Percentiles rank a stretch among this genome's conserved stretches.
phyloP scores from a whole-genome alignment of 768 basidiomycete species.

The Paxillus involutus region DNA sequence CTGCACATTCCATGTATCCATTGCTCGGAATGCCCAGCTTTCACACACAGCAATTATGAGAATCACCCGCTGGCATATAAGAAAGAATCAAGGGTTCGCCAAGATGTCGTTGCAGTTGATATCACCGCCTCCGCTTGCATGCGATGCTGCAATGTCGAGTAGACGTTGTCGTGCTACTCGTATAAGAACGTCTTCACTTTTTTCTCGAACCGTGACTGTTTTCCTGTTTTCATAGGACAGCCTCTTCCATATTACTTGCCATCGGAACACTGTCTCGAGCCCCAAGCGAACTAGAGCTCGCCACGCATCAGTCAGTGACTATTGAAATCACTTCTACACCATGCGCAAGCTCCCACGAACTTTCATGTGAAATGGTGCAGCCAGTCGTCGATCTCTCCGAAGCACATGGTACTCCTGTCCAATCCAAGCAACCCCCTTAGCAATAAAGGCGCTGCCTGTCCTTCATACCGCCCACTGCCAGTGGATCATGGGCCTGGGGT shows the following conservation, averaged over 20 bases:
- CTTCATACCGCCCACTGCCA: neutral
- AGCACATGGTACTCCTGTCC: neutral
- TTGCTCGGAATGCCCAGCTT: too few species aligned
- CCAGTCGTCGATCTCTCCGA: neutral
- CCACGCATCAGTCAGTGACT: neutral
- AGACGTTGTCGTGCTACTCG: neutral
- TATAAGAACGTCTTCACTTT: neutral
- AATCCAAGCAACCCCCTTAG: neutral
- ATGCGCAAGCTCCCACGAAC: too few species aligned
- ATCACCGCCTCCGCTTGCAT: neutral
- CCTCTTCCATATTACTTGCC: neutral
- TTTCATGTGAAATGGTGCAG: neutral
- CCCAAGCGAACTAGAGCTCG: neutral
- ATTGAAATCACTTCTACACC: too few species aligned
- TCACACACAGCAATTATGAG: conserved; percentile 1
- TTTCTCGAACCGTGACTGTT: neutral
- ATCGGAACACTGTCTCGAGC: neutral
- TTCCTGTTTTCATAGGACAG: neutral
- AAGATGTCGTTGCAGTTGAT: neutral
- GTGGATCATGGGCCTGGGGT: neutral
- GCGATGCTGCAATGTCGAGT: neutral
- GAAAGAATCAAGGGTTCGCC: neutral
- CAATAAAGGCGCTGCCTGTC: neutral
- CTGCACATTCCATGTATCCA: neutral
- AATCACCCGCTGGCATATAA: too few species aligned